Percentiles rank a stretch among this genome's conserved stretches.
Conservation (phyloP, 176 grass and related monocot species). For the Chrysopogon serrulatus region DNA sequence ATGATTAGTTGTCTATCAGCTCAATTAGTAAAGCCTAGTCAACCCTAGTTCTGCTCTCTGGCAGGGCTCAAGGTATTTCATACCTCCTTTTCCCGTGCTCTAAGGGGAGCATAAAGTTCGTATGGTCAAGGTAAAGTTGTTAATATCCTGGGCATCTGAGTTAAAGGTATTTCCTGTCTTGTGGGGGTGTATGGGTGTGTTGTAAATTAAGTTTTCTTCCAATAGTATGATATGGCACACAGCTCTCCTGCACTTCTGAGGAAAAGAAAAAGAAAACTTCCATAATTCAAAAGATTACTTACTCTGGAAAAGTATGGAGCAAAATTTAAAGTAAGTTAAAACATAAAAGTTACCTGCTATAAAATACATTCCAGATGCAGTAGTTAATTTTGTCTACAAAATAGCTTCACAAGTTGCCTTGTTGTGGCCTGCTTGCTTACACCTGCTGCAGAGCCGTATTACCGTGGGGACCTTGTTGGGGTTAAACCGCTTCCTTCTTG, state of each 20-base stretch:
- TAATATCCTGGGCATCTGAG: background rate
- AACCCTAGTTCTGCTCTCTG: background rate
- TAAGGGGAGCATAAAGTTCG: background rate
- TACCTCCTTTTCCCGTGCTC: background rate
- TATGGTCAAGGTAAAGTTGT: background rate
- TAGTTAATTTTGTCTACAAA: constrained; percentile 35
- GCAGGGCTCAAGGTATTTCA: too few species aligned
- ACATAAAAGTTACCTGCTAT: constrained; percentile 20
- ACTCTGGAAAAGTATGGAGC: background rate
- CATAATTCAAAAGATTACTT: background rate
- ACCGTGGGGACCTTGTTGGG: constrained; percentile 62
- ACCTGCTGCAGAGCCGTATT: constrained; percentile 85
- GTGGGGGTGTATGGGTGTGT: background rate
- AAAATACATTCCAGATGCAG: constrained; percentile 7
- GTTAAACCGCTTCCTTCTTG: constrained; percentile 86
- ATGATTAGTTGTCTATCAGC: too few species aligned
- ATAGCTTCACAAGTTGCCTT: constrained; percentile 90
- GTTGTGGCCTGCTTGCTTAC: constrained; percentile 85
- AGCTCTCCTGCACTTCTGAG: background rate
- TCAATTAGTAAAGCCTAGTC: too few species aligned
- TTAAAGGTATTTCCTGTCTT: background rate
- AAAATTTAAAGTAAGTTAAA: background rate
- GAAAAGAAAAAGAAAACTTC: background rate
- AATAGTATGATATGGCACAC: background rate
- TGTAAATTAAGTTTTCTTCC: background rate